Percentiles rank a stretch among this genome's conserved stretches.
phyloP scores from a whole-genome alignment of 768 basidiomycete species.

The Lactifluus piperatus region DNA sequence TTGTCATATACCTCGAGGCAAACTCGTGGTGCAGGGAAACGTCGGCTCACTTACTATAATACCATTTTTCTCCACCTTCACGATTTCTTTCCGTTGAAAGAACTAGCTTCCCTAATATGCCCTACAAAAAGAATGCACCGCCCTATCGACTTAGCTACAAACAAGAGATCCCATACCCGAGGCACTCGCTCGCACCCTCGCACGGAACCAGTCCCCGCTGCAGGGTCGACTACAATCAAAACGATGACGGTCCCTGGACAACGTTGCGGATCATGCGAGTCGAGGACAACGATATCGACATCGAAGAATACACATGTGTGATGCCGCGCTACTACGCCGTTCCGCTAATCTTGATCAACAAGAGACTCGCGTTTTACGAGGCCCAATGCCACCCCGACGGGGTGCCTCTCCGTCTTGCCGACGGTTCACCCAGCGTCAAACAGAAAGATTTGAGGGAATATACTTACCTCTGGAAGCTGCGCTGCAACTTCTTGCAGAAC shows the following conservation, averaged over 20 bases:
- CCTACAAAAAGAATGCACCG: neutral
- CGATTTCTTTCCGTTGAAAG: neutral
- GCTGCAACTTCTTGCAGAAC: slow-evolving; percentile 3
- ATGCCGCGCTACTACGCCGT: slow-evolving; percentile 13
- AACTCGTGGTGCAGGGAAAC: neutral
- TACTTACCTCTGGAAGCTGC: slow-evolving; percentile 9
- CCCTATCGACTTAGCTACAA: neutral
- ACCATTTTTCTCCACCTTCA: neutral
- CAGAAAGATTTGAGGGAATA: neutral
- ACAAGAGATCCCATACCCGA: neutral
- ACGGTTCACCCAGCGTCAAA: neutral
- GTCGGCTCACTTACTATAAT: neutral
- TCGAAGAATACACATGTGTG: neutral
- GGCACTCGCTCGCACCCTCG: neutral
- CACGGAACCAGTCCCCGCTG: slow-evolving; percentile 7
- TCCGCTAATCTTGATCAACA: slow-evolving; percentile 16
- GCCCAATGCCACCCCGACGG: slow-evolving; percentile 8
- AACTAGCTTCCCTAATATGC: neutral
- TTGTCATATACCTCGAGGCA: neutral
- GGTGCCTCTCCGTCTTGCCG: neutral
- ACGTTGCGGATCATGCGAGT: neutral
- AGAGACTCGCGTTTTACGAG: slow-evolving; percentile 9
- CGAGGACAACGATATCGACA: neutral
- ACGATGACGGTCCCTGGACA: slow-evolving; percentile 7
- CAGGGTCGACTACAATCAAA: neutral